phyloP scores from a whole-genome alignment of 768 basidiomycete species.

The Dentipellis fragilis region DNA sequence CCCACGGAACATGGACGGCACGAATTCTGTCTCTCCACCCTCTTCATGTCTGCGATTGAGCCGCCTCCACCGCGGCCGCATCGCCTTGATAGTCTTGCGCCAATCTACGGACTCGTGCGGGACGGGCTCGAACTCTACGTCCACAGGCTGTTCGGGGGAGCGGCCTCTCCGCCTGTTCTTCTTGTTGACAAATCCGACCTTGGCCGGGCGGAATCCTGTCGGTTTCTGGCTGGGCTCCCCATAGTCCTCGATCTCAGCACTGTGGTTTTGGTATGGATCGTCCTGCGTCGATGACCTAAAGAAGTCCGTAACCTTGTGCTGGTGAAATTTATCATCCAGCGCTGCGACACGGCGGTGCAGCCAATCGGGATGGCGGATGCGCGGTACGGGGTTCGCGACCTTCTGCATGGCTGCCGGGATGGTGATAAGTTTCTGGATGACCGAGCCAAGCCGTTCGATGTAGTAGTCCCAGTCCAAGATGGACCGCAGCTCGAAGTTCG shows the following conservation, averaged over 20 bases:
- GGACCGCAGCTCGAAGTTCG: conserved; percentile 82
- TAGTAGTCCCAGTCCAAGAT: conserved; percentile 99
- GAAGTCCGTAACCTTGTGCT: conserved; percentile 96
- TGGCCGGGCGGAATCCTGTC: conserved; percentile 20
- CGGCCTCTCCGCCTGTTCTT: conserved; percentile 30
- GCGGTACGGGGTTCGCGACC: conserved; percentile 90
- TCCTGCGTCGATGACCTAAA: conserved; percentile 42
- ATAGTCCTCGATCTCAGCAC: conserved; percentile 52
- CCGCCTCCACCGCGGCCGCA: conserved; percentile 71
- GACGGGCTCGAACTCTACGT: conserved; percentile 24
- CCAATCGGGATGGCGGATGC: conserved; percentile 97
- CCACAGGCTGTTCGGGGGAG: conserved; percentile 31
- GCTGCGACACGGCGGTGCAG: conserved; percentile 83
- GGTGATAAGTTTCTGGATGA: conserved; percentile 97
- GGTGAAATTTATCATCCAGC: conserved; percentile 92
- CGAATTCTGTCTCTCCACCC: conserved; percentile 26
- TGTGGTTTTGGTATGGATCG: conserved; percentile 20
- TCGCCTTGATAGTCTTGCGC: conserved; percentile 65
- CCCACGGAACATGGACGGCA: conserved; percentile 70
- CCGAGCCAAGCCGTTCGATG: conserved; percentile 93
- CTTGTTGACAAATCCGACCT: conserved; percentile 45
- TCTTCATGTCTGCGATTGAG: conserved; percentile 34
- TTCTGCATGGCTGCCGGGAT: conserved; percentile 99
- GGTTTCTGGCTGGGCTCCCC: conserved; percentile 16
- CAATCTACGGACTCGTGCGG: conserved; percentile 64